These are phyloP conservation scores for Coemansia pectinata DNA, from an alignment of 192 early-diverging fungal genomes.

Conservation along the genomic window DNA sequence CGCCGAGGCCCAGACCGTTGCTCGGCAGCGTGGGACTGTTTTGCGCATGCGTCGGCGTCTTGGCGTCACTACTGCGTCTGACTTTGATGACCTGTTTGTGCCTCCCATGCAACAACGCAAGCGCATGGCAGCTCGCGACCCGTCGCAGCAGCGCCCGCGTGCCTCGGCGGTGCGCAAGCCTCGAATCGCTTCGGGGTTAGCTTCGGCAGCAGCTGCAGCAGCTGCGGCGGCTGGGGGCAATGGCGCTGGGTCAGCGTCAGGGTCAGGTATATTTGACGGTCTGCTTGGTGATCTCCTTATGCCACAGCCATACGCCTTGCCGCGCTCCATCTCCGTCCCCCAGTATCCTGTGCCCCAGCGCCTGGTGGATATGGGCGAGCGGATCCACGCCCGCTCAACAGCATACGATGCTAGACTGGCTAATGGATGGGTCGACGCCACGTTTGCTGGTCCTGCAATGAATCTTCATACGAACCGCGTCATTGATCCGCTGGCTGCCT, in stretches of 20 bases:
- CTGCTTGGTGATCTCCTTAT: constrained; percentile 12
- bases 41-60: constrained; percentile 44
- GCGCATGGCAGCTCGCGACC: constrained; percentile 22
- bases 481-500: constrained; percentile 7
- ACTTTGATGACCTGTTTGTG: constrained; percentile 47
- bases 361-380: constrained; percentile 20
- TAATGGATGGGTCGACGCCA: constrained; percentile 39
- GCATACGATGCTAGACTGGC: constrained; percentile 14
- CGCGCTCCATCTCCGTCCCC: constrained; percentile 33
- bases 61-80: not conserved
- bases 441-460: constrained; percentile 11
- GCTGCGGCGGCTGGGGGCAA: constrained; percentile 2
- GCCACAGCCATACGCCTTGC: constrained; percentile 38
- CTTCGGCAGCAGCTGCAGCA: constrained; percentile 19
- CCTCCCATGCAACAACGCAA: constrained; percentile 39
- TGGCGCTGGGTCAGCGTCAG: not conserved
- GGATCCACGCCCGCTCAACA: constrained; percentile 13
- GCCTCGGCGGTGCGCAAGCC: constrained; percentile 21
- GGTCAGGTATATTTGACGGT: not conserved
- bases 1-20: constrained; percentile 62
- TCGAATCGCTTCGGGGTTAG: constrained; percentile 18
- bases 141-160: constrained; percentile 24
- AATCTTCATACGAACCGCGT: constrained; percentile 14
- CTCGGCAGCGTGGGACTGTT: constrained; percentile 24
- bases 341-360: constrained; percentile 32